Evolutionary conservation across 1,284 basidiomycete species (phyloP).

Genomic region (Erythrobasidium hasegawianum): DNA sequence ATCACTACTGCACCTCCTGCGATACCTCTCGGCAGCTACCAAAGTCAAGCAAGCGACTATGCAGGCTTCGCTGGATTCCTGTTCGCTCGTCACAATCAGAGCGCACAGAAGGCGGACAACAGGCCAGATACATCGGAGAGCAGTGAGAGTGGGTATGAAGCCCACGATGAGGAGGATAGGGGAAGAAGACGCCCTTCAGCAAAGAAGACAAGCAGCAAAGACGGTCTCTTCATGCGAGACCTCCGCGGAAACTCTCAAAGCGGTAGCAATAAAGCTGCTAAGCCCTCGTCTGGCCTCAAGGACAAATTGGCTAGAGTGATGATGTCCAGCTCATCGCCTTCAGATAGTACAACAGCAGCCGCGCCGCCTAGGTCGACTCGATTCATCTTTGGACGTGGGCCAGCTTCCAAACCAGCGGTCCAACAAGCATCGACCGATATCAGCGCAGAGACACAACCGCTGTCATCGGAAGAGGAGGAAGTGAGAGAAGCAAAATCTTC

Average conservation of each 20-base stretch:
- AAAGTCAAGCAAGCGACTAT: conserved; percentile 17
- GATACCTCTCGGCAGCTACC: background rate
- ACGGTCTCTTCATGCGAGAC: background rate
- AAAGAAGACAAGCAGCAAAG: background rate
- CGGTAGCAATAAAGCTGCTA: background rate
- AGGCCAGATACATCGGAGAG: background rate
- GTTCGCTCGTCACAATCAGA: conserved; percentile 24
- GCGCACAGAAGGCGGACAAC: background rate
- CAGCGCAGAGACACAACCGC: background rate
- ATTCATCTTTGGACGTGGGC: conserved; percentile 23
- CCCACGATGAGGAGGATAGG: conserved; percentile 22
- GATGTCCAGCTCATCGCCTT: conserved; percentile 9
- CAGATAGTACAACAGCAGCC: conserved; percentile 2
- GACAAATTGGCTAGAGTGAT: conserved; percentile 9
- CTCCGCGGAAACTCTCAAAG: background rate
- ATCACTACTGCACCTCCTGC: conserved; percentile 19
- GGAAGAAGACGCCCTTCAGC: background rate
- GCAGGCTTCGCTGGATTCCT: conserved; percentile 32
- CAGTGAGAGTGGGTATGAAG: conserved; percentile 31
- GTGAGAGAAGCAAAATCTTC: no score
- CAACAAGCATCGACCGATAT: background rate
- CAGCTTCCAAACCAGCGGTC: conserved; percentile 22
- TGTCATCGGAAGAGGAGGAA: background rate
- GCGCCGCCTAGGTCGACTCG: background rate
- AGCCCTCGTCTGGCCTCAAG: conserved; percentile 14